Conservation (phyloP, 257 asterid species). For the Coffea canephora region DNA sequence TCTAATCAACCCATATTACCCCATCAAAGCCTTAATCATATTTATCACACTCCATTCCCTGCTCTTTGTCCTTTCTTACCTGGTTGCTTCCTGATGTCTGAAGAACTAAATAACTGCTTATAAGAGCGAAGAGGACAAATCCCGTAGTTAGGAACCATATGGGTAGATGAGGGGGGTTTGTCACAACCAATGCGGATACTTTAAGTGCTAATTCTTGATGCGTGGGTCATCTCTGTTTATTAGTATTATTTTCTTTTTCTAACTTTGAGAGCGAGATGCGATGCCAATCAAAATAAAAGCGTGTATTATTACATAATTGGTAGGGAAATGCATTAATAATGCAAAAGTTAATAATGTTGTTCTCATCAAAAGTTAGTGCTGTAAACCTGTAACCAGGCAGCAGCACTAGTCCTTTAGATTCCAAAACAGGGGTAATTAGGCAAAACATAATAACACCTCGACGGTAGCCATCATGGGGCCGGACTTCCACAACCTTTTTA, state of each 20-base stretch:
- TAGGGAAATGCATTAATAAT: background rate
- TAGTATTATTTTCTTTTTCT: background rate
- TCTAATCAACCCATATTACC: background rate
- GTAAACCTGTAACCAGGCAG: constrained; percentile 24
- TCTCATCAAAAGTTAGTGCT: constrained; percentile 20
- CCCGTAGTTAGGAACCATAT: constrained; percentile 3
- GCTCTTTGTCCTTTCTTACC: background rate
- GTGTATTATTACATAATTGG: constrained; percentile 7
- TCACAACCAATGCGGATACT: background rate
- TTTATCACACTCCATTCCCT: background rate
- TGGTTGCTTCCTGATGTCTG: constrained; percentile 3
- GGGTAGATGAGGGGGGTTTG: background rate
- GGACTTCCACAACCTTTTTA: constrained; percentile 12
- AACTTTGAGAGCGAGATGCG: background rate
- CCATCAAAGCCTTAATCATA: background rate
- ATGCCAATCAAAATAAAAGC: background rate
- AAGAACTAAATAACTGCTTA: background rate
- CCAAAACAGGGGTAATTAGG: constrained; percentile 15
- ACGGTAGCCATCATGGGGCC: constrained; percentile 54
- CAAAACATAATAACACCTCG: constrained; percentile 55
- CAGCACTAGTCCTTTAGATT: constrained; percentile 20
- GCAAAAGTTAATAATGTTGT: background rate
- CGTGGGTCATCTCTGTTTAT: background rate
- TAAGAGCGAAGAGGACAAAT: background rate
- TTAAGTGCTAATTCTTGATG: background rate